phyloP scores from a whole-genome alignment of 2,329 filamentous ascomycete genomes.

The Dactylellina leptospora region DNA sequence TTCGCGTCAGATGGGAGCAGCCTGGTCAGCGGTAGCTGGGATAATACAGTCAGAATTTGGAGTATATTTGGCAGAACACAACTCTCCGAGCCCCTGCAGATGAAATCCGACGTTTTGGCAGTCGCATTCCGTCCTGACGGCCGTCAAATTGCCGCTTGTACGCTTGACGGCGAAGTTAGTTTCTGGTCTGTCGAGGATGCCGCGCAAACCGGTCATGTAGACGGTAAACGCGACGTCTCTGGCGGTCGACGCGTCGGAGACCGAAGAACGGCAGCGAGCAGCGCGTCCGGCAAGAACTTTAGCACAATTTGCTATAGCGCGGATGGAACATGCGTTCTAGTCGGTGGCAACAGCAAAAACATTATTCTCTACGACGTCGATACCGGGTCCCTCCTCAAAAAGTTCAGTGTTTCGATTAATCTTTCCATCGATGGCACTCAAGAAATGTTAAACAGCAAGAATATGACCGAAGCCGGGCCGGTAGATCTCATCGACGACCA shows the following conservation, averaged over 20 bases:
- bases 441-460: slow-evolving; percentile 92
- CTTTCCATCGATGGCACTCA: slow-evolving; percentile 95
- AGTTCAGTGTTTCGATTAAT: slow-evolving; percentile 95
- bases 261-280: slow-evolving; percentile 88
- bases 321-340: slow-evolving; percentile 88
- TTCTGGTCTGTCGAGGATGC: slow-evolving; percentile 95
- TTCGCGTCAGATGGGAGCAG: slow-evolving; percentile 87
- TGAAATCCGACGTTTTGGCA: slow-evolving; percentile 88
- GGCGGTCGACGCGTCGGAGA: slow-evolving; percentile 89
- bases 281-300: slow-evolving; percentile 88
- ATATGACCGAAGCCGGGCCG: slow-evolving; percentile 89
- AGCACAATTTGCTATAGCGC: slow-evolving; percentile 87
- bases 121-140: slow-evolving; percentile 90
- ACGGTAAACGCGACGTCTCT: slow-evolving; percentile 89
- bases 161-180: slow-evolving; percentile 88
- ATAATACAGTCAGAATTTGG: slow-evolving; percentile 94
- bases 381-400: slow-evolving; percentile 89
- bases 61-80: slow-evolving; percentile 93
- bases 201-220: slow-evolving; percentile 82
- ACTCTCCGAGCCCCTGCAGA: slow-evolving; percentile 89
- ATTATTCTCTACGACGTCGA: slow-evolving; percentile 96
- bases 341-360: slow-evolving; percentile 96
- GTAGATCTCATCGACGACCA: slow-evolving; percentile 83
- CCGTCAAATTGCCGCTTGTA: slow-evolving; percentile 87
- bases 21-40: slow-evolving; percentile 93